Evolutionary conservation across 2,329 filamentous ascomycete genomes (phyloP), one percentile per base, ranked within the genome.

Genomic region (Phialemoniopsis sp.): DNA sequence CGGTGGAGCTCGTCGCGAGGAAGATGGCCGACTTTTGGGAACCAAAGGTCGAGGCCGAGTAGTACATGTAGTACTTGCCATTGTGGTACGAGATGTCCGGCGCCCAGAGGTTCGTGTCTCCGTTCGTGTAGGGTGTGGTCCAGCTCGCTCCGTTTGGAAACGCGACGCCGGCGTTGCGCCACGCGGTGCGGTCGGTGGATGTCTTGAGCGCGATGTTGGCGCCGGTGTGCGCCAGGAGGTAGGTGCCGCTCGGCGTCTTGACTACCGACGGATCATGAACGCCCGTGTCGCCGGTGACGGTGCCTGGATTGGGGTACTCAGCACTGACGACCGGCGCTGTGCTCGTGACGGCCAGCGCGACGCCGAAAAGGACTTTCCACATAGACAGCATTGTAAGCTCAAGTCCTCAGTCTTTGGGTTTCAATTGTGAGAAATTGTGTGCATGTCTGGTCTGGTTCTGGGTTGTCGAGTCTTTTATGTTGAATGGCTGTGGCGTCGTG

Each of bases 1-100:
- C 57, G 2, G 64, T 70, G 0, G 58, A 47, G 2, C 63, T 67
- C 4, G 62, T 68, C 3, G 68, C 68, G 14, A 68, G 62, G 13
- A 82, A 81, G 44, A 86, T 82, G 15, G 76, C 76, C 0, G 75
- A 80, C 52, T 67, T 59, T 46, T 82, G 78, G 0, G 66, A 70
- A 2, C 80, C 80, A 45, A 81, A 82, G 0, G 70, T 63, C 21
- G 73, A 80, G 13, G 83, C 78, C 3, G 74, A 66, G 56, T 85
- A 84, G 67, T 82, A 84, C 15, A 86, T 70, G 48, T 82, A 73
- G 60, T 83, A 85, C 2, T 66, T 66, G 41, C 60, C 64, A 26
- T 26, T 26, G 21, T 26, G 21, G 21, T 26, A 26, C 21, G 64
- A 60, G 6, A 77, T 69, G 47, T 82, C 77, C 0, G 79, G 79